A percentile compares a stretch with the other conserved stretches of the same genome.
These are phyloP conservation scores for Arthrobotrys pseudoclavata DNA, from an alignment of 2,329 filamentous ascomycete genomes.

Conservation along the genomic window DNA sequence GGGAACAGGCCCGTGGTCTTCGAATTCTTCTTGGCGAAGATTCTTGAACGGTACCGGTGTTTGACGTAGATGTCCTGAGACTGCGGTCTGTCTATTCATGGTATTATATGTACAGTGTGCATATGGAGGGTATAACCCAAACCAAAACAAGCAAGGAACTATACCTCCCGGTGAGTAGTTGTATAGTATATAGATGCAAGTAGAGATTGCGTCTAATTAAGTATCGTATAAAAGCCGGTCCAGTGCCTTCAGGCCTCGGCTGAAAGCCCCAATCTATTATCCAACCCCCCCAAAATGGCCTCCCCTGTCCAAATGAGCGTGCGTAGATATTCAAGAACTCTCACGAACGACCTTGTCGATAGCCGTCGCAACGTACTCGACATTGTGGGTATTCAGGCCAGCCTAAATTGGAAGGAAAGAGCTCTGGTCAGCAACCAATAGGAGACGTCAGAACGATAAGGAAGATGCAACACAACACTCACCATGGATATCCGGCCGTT, in stretches of 20 bases:
- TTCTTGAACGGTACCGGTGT: not conserved
- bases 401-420: slow-evolving; percentile 56
- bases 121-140: slow-evolving; percentile 17
- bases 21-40: no score
- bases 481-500: slow-evolving; percentile 84
- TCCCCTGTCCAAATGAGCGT: slow-evolving; percentile 3
- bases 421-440: slow-evolving; percentile 52
- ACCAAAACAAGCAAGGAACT: slow-evolving; percentile 18
- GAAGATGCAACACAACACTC: slow-evolving; percentile 77
- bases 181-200: slow-evolving; percentile 30
- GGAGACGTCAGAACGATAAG: slow-evolving; percentile 26
- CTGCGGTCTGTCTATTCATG: slow-evolving; percentile 36
- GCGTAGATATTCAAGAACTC: slow-evolving; percentile 1
- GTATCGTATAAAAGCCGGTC: slow-evolving; percentile 1
- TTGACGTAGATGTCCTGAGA: slow-evolving; percentile 16
- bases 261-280: slow-evolving; percentile 18
- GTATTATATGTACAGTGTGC: slow-evolving; percentile 43
- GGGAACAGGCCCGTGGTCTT: not conserved
- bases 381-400: slow-evolving; percentile 54
- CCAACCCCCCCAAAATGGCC: not conserved
- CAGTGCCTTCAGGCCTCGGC: not conserved
- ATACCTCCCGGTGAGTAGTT: slow-evolving; percentile 27
- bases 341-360: slow-evolving; percentile 77
- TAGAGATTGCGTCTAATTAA: slow-evolving; percentile 31
- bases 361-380: slow-evolving; percentile 80